Percentiles rank a stretch among this genome's conserved stretches.
phyloP scores from a whole-genome alignment of 345 rosid genomes.

The Theobroma cacao region DNA sequence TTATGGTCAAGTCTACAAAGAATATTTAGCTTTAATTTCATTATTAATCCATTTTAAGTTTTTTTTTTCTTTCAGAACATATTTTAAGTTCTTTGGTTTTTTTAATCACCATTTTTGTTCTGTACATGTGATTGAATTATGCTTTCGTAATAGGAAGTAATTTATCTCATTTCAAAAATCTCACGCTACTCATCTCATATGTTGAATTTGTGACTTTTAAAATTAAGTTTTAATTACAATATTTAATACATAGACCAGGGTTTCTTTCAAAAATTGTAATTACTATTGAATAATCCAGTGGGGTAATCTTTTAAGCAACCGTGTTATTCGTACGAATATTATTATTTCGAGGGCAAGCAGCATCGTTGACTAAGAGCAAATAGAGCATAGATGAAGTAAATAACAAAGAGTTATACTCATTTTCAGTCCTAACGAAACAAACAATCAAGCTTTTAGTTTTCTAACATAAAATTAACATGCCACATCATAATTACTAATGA shows the following conservation, averaged over 20 bases:
- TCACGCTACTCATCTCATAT: no score
- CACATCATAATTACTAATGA: background rate
- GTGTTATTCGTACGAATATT: background rate
- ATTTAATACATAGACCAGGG: no score
- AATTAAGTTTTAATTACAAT: background rate
- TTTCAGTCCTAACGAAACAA: background rate
- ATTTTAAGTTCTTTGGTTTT: background rate
- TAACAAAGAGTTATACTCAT: background rate
- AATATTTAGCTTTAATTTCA: slow-evolving; percentile 1
- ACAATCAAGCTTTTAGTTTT: background rate
- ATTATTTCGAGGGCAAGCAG: background rate
- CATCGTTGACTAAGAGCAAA: background rate
- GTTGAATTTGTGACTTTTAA: no score
- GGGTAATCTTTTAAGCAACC: background rate
- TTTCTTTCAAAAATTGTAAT: no score
- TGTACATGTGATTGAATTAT: no score
- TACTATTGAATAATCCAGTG: background rate
- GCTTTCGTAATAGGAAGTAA: no score
- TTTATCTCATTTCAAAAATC: no score
- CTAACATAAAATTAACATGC: background rate
- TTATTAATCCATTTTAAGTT: no score
- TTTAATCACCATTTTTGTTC: no score
- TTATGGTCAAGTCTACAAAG: background rate
- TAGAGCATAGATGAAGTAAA: background rate
- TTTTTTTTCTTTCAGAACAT: no score